Conservation (phyloP, 148 eudicot species). For the Oxyria digyna region DNA sequence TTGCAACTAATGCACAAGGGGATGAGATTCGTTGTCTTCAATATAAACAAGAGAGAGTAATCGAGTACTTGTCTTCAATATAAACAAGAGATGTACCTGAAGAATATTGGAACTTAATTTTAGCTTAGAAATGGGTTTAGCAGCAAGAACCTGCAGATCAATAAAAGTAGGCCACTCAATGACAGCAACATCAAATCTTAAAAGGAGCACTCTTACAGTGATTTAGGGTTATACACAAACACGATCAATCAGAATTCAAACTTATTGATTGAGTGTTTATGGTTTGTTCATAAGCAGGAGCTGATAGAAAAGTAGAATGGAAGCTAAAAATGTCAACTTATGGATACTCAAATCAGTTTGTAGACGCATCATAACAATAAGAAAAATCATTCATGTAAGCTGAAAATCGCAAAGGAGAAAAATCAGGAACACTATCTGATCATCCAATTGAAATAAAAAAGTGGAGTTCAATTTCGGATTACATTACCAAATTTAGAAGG, state of each 20-base stretch:
- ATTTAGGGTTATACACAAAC: too few species aligned
- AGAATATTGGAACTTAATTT: conserved; percentile 50
- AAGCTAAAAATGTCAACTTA: neutral
- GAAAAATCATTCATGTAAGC: neutral
- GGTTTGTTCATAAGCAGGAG: neutral
- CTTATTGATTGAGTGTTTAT: neutral
- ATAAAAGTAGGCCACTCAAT: neutral
- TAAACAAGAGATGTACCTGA: conserved; percentile 32
- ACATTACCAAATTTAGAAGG: neutral
- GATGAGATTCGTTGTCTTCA: too few species aligned
- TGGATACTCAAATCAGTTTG: neutral
- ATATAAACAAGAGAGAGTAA: too few species aligned
- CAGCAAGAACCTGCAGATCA: conserved; percentile 33
- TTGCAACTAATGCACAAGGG: too few species aligned
- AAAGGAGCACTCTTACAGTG: too few species aligned
- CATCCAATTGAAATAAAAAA: too few species aligned
- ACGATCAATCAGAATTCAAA: neutral
- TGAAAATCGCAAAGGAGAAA: neutral
- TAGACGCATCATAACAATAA: neutral
- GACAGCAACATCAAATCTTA: neutral
- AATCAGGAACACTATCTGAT: too few species aligned
- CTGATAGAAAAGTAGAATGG: too few species aligned
- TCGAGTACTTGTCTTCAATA: neutral
- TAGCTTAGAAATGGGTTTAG: conserved; percentile 21
- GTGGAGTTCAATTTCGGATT: too few species aligned